These are phyloP conservation scores for Paramecium biaurelia DNA, from an alignment of 73 alveolate genomes.

Conservation along the genomic window DNA sequence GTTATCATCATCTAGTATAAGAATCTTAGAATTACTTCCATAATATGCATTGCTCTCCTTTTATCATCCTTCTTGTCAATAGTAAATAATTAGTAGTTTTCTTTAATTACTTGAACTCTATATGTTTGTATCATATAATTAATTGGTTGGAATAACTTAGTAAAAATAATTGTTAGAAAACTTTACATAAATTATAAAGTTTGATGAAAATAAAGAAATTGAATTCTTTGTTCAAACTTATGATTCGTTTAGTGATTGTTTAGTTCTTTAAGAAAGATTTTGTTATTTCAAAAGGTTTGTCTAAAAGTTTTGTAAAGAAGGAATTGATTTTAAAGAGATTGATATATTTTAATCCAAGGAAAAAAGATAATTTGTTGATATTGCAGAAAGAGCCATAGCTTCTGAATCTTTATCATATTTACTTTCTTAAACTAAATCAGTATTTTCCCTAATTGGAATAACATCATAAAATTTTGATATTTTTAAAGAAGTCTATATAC, in stretches of 20 bases:
- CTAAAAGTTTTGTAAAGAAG: background rate
- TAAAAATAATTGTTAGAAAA: background rate
- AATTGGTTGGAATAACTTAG: background rate
- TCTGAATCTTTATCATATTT: background rate
- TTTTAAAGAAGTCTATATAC: background rate
- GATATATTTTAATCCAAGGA: conserved; percentile 2
- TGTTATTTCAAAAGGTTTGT: background rate
- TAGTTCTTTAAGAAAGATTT: background rate
- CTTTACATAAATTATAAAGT: background rate
- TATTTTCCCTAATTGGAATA: background rate
- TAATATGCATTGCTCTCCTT: background rate
- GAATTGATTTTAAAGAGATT: background rate
- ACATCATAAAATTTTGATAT: background rate
- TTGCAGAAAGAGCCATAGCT: conserved; percentile 47
- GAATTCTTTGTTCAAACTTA: background rate
- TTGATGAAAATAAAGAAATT: conserved; percentile 21
- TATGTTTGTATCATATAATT: background rate
- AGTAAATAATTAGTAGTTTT: background rate
- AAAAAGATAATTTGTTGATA: background rate
- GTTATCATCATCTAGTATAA: background rate
- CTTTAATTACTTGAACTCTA: background rate
- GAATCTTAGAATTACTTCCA: conserved; percentile 7
- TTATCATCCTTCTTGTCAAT: background rate
- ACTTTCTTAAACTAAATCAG: background rate
- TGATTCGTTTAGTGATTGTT: conserved; percentile 17